Conservation (phyloP, 1,284 basidiomycete species). For the Dichomitus squalens region DNA sequence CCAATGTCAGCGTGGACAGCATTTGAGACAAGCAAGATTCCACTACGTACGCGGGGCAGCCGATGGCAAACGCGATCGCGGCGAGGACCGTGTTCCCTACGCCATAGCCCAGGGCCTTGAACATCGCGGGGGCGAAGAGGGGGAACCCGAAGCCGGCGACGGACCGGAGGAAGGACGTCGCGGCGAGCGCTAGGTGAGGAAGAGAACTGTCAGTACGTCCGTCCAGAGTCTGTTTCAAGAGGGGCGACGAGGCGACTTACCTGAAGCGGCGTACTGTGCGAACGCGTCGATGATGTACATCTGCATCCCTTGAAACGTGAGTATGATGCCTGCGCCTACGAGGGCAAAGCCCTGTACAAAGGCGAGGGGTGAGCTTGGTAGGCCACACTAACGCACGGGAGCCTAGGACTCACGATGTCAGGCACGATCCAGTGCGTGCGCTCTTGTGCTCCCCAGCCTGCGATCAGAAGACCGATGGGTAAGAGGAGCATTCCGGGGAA, state of each 20-base stretch:
- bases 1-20: not conserved
- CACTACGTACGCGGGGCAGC: slow-evolving; percentile 61
- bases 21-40: no score
- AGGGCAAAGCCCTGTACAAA: slow-evolving; percentile 52
- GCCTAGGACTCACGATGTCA: slow-evolving; percentile 48
- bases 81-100: slow-evolving; percentile 65
- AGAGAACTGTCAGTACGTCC: slow-evolving; percentile 19
- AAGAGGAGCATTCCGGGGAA: slow-evolving; percentile 54
- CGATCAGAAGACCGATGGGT: slow-evolving; percentile 60
- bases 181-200: slow-evolving; percentile 50
- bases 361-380: not conserved
- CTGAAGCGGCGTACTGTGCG: slow-evolving; percentile 63
- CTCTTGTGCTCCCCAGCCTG: slow-evolving; percentile 64
- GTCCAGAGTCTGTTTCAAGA: not conserved
- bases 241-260: slow-evolving; percentile 33
- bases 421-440: slow-evolving; percentile 64
- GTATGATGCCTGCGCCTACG: slow-evolving; percentile 53
- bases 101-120: slow-evolving; percentile 58
- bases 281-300: slow-evolving; percentile 69
- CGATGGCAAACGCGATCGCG: slow-evolving; percentile 50
- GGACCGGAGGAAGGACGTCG: slow-evolving; percentile 56
- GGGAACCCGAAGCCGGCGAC: slow-evolving; percentile 69
- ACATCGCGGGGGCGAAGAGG: slow-evolving; percentile 68
- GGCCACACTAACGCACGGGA: not conserved
- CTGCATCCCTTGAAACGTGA: slow-evolving; percentile 58